Evolutionary conservation across 129 eudicot genomes (phyloP), one percentile per base, ranked within the genome.

Genomic region (Deinandra increscens): DNA sequence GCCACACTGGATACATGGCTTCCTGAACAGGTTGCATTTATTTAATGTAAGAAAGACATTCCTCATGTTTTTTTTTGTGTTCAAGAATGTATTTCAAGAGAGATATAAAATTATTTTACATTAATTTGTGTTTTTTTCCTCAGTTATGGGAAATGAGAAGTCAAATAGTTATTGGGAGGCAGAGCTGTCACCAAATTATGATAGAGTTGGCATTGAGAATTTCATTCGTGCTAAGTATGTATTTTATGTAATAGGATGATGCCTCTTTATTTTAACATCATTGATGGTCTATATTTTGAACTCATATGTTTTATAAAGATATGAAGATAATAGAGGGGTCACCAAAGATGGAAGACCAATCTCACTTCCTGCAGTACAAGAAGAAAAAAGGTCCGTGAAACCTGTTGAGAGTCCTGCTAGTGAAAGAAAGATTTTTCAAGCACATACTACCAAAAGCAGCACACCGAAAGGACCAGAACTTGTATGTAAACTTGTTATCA

Each of bases 1-100:
- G 97, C 95, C 46, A 89, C 95, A 46, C 88, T 93, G 48, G 98
- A 93, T 80, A 93, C 97, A 69, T 93, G 98, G 98, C 98, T 93
- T 67, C 98, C 98, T 2, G 98, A 93, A 67, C 96, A 89, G 79
- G 92, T 93, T 78, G 86, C 89, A 13, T 89, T 86, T 69, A 87
- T 93, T 68, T 95, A 83, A n/a, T 86, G 98, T 93, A 86, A 89
- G 95, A 72, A n/a, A n/a, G n/a, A n/a, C n/a, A 39, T 48, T 29
- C 22, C 34, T 46, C 15, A 15, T 55, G 14, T n/a, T n/a, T n/a
- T 58, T 22, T 53, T 6, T 34, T 5, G 44, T 49, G 53, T 53
- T 61, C 20, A 14, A 26, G 68, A 60, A n/a, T 50, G 39, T 38
- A 34, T 58, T n/a, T 33, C 10, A 62, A 75, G 74, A 60, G 46